Conservation (phyloP, 2,329 filamentous ascomycete genomes). For the Fusarium luffae region DNA sequence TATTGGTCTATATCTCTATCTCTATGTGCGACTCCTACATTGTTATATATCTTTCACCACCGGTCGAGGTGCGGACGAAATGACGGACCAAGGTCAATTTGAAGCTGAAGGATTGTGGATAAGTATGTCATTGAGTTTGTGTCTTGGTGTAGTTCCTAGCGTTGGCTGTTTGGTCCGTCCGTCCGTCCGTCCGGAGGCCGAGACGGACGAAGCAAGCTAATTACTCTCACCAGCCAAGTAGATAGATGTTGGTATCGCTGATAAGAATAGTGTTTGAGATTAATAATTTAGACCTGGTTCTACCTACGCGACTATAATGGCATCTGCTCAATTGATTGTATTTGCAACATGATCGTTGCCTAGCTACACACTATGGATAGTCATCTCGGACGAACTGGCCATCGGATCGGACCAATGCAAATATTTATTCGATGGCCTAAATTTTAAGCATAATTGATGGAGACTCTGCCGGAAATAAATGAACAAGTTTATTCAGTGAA, state of each 20-base stretch:
- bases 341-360: too few relatives aligned
- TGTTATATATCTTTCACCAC: slow-evolving; percentile 23
- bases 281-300: neutral
- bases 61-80: slow-evolving; percentile 32
- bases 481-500: neutral
- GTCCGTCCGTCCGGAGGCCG: slow-evolving; percentile 35
- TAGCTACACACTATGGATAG: too few relatives aligned
- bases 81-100: slow-evolving; percentile 1
- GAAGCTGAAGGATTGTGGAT: neutral
- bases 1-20: neutral
- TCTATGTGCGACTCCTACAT: neutral
- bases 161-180: slow-evolving; percentile 4
- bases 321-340: too few relatives aligned
- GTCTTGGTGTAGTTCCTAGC: neutral
- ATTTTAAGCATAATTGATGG: neutral
- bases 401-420: neutral
- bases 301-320: too few relatives aligned
- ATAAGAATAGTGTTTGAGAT: neutral
- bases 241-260: neutral
- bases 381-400: neutral
- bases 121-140: neutral
- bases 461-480: neutral
- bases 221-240: neutral
- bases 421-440: neutral
- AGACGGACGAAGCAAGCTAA: slow-evolving; percentile 28